Evolutionary conservation across 2,329 filamentous ascomycete genomes (phyloP), one percentile per base, ranked within the genome.

Genomic region (Setomelanomma holmii): DNA sequence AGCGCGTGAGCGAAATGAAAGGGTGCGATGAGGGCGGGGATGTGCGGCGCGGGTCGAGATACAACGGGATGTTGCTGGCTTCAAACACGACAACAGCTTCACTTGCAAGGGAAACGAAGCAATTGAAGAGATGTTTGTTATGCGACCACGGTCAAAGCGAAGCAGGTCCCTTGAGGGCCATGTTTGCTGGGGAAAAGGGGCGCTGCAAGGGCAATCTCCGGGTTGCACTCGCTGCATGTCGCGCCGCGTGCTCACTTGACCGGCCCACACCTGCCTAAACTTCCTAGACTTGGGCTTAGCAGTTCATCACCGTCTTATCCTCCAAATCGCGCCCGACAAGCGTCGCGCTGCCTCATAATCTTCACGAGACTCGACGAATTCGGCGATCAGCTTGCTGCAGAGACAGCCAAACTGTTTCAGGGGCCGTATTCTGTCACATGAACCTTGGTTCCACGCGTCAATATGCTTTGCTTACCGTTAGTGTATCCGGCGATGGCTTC

Each of bases 1-100:
- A 48, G 66, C 57, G 49, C 50, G 41, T 57, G 54, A 57, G 58
- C 61, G 66, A 70, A 68, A 67, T 71, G 66, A 68, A 66, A 53
- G 59, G 57, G 59, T 56, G 58, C 52, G 49, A 55, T 22, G 50
- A 50, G 44, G n/a, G 52, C 58, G 50, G 51, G 34, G 40, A 44
- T 45, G 14, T 58, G 61, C 40, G 27, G 49, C 43, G 46, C 56
- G 49, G 46, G 35, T 38, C 24, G 34, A 40, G 24, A 30, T 23
- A 23, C 43, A 35, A 51, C 46, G 49, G 48, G 49, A 43, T 16
- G 14, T 11, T 36, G 34, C 27, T 30, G 27, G 27, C 27, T 14
- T 10, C 27, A n/a, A 36, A 17, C 34, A 5, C 7, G 11, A 16
- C 14, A 36, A 7, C 12, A n/a, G 11, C 34, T 36, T 36, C 34